Conservation (phyloP, 1,139 yeast genomes). For the Diutina pseudorugosa region DNA sequence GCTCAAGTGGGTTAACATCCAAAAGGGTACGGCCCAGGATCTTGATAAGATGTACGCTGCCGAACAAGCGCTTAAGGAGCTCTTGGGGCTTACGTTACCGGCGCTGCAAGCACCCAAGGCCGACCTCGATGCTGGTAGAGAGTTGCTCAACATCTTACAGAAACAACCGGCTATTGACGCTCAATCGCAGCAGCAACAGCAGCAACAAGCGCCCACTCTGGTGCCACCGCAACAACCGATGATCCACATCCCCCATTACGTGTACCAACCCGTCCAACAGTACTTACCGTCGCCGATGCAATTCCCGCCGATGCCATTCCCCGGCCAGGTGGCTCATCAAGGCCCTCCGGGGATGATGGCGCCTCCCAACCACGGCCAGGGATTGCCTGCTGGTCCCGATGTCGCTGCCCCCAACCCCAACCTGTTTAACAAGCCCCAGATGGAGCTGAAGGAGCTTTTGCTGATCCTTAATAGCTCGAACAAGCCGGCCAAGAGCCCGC, state of each 20-base stretch:
- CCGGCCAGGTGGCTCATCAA: background rate
- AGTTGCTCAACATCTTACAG: slow-evolving; percentile 52
- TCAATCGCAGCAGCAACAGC: slow-evolving; percentile 16
- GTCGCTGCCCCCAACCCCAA: slow-evolving; percentile 26
- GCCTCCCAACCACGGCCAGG: background rate
- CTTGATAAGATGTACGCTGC: slow-evolving; percentile 44
- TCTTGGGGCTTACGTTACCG: slow-evolving; percentile 40
- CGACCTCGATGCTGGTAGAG: slow-evolving; percentile 62
- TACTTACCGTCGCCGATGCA: slow-evolving; percentile 10
- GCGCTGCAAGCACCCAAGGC: slow-evolving; percentile 17
- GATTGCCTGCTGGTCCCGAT: slow-evolving; percentile 9
- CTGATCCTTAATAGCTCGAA: slow-evolving; percentile 32
- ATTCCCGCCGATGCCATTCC: background rate
- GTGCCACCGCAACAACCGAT: slow-evolving; percentile 4
- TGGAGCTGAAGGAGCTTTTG: slow-evolving; percentile 39
- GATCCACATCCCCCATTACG: slow-evolving; percentile 6
- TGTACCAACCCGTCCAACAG: slow-evolving; percentile 12
- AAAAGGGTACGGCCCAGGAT: slow-evolving; percentile 39
- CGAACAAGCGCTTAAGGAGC: slow-evolving; percentile 48
- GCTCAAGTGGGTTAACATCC: slow-evolving; percentile 38
- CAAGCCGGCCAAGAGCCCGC: slow-evolving; percentile 10
- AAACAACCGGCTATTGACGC: slow-evolving; percentile 14
- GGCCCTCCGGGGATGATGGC: background rate
- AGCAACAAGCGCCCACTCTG: slow-evolving; percentile 7
- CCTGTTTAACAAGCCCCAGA: slow-evolving; percentile 18